Conservation (phyloP, 306 rosid genomes). For the peach (Prunus persica) region DNA sequence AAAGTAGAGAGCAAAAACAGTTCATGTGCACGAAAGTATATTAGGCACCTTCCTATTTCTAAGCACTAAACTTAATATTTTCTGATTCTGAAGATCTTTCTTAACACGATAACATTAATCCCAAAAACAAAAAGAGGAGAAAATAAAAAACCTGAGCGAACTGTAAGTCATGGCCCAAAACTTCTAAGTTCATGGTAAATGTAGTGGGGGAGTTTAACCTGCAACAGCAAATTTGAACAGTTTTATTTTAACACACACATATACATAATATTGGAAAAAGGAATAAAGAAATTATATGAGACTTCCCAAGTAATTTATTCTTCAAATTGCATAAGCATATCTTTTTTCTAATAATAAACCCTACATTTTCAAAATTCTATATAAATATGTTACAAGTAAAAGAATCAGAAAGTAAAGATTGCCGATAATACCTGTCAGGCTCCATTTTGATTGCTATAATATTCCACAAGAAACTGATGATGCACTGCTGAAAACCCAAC, state of each 20-base stretch:
- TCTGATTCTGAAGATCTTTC: background rate
- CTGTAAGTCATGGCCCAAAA: conserved; percentile 77
- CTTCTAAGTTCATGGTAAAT: conserved; percentile 77
- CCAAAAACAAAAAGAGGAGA: background rate
- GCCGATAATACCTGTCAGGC: conserved; percentile 32
- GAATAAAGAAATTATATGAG: background rate
- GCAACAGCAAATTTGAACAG: conserved; percentile 16
- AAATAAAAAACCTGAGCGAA: conserved; percentile 64
- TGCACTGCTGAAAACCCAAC: background rate
- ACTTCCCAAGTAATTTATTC: background rate
- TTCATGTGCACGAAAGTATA: background rate
- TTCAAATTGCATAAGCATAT: background rate
- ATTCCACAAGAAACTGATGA: background rate
- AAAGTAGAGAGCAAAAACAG: background rate
- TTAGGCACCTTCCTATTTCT: background rate
- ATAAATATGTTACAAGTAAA: background rate
- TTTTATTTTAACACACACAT: background rate
- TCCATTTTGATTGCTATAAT: conserved; percentile 32
- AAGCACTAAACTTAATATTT: background rate
- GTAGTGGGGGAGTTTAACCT: conserved; percentile 87
- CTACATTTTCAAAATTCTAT: background rate
- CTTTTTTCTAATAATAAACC: background rate
- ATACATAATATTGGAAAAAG: background rate
- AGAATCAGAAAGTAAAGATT: background rate
- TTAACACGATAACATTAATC: background rate